phyloP scores from a whole-genome alignment of 1,284 basidiomycete species.

The Cryptococcus sp. region DNA sequence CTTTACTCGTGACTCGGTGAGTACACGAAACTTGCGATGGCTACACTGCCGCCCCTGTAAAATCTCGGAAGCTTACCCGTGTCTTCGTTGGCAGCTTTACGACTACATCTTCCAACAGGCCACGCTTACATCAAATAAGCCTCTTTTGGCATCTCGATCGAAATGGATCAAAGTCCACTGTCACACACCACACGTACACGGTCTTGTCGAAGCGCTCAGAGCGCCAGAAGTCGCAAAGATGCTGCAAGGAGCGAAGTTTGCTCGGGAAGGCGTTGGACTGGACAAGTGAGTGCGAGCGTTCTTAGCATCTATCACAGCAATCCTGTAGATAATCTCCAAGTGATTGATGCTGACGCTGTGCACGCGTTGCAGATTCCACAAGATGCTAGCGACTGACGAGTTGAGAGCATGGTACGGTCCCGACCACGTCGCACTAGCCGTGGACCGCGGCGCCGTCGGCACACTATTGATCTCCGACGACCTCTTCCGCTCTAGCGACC shows the following conservation, averaged over 20 bases:
- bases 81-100: slow-evolving; percentile 53
- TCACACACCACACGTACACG: slow-evolving; percentile 92
- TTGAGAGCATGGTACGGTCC: slow-evolving; percentile 99
- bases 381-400: slow-evolving; percentile 92
- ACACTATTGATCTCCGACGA: slow-evolving; percentile 94
- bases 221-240: slow-evolving; percentile 75
- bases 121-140: slow-evolving; percentile 77
- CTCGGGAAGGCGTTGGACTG: slow-evolving; percentile 84
- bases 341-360: not conserved
- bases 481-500: slow-evolving; percentile 82
- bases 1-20: slow-evolving; percentile 86
- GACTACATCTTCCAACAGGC: slow-evolving; percentile 85
- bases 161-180: slow-evolving; percentile 92
- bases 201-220: slow-evolving; percentile 88
- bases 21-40: slow-evolving; percentile 9
- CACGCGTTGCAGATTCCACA: slow-evolving; percentile 72
- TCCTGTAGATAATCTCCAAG: not conserved
- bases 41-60: not conserved
- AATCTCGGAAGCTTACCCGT: not conserved
- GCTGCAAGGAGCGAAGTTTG: slow-evolving; percentile 96
- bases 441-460: slow-evolving; percentile 89
- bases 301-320: not conserved
- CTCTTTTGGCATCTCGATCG: slow-evolving; percentile 70
- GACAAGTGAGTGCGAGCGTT: slow-evolving; percentile 66
- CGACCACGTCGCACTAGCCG: slow-evolving; percentile 86